Conservation (phyloP, 148 eudicot genomes). For the Chenopodium quinoa region DNA sequence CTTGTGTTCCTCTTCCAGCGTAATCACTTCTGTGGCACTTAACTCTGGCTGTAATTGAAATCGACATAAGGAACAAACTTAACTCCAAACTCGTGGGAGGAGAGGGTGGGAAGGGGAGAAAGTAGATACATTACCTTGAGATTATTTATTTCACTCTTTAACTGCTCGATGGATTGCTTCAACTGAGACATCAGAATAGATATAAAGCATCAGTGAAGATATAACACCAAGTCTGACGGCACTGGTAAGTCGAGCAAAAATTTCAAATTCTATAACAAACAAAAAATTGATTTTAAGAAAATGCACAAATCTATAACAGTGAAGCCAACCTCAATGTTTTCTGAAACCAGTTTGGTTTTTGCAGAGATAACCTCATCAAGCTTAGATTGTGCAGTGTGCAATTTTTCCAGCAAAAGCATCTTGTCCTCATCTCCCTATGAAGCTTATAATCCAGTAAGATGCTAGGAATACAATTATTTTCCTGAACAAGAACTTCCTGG, state of each 20-base stretch:
- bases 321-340: conserved; percentile 54
- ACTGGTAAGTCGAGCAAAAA: background rate
- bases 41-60: conserved; percentile 56
- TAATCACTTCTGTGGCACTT: conserved; percentile 38
- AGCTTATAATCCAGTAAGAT: conserved; percentile 6
- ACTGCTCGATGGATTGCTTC: conserved; percentile 48
- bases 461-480: background rate
- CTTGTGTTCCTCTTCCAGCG: conserved; percentile 65
- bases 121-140: conserved; percentile 44
- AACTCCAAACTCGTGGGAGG: background rate
- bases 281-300: background rate
- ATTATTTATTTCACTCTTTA: conserved; percentile 42
- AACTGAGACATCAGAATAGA: conserved; percentile 44
- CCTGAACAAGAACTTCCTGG: background rate
- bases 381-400: conserved; percentile 58
- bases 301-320: background rate
- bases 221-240: background rate
- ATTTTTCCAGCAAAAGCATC: conserved; percentile 28
- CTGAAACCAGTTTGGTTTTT: conserved; percentile 44
- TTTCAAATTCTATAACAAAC: background rate
- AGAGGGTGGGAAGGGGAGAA: background rate
- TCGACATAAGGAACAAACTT: background rate
- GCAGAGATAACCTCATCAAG: conserved; percentile 40
- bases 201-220: background rate
- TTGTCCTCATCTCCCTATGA: conserved; percentile 30